Evolutionary conservation across 2,329 filamentous ascomycete species (phyloP).

Genomic region (Colletotrichum noveboracense): DNA sequence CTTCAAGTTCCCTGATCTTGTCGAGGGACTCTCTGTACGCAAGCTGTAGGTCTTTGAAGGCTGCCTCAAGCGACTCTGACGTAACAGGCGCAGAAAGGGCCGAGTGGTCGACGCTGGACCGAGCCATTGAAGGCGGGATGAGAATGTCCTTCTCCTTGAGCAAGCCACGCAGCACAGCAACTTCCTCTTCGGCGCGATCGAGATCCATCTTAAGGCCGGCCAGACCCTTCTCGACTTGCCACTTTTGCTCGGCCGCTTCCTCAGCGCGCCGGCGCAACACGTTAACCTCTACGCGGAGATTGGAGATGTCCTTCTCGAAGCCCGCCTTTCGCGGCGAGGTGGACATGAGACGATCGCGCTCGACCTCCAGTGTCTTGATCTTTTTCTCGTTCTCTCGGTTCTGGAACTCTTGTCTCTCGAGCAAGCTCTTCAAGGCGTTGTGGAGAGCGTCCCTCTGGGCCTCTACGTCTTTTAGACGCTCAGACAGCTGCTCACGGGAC

Average conservation of each 20-base stretch:
- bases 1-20: slow-evolving; percentile 69
- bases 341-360: slow-evolving; percentile 76
- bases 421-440: slow-evolving; percentile 80
- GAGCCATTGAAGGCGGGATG: slow-evolving; percentile 65
- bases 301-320: slow-evolving; percentile 83
- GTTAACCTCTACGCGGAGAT: slow-evolving; percentile 83
- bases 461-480: slow-evolving; percentile 90
- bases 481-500: slow-evolving; percentile 72
- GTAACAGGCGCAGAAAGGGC: slow-evolving; percentile 53
- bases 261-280: slow-evolving; percentile 85
- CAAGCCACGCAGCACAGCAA: slow-evolving; percentile 78
- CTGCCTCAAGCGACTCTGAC: slow-evolving; percentile 74
- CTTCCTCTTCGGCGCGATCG: slow-evolving; percentile 93
- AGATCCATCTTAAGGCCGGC: slow-evolving; percentile 93
- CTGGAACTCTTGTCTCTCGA: slow-evolving; percentile 86
- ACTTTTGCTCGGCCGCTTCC: slow-evolving; percentile 94
- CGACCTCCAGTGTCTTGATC: slow-evolving; percentile 76
- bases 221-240: slow-evolving; percentile 91
- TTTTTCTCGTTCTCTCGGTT: slow-evolving; percentile 84
- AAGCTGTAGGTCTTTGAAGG: slow-evolving; percentile 78
- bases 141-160: slow-evolving; percentile 84
- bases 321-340: slow-evolving; percentile 75
- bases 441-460: slow-evolving; percentile 93
- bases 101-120: slow-evolving; percentile 35
- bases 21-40: slow-evolving; percentile 71